Evolutionary conservation across 2,329 filamentous ascomycete species (phyloP).

Genomic region (Fusarium illudens): DNA sequence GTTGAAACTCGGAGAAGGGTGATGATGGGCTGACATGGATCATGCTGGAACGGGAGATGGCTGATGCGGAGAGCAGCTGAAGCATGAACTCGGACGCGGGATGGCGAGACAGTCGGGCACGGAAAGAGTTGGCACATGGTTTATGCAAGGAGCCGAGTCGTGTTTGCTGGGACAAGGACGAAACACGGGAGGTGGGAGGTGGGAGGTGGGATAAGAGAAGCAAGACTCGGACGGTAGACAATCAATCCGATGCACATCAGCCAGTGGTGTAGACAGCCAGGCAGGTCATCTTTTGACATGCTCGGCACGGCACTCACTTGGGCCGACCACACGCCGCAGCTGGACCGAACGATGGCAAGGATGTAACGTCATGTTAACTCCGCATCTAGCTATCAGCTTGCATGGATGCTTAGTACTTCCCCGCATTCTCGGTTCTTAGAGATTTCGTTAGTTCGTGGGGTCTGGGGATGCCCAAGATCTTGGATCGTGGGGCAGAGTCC

Average conservation of each 20-base stretch:
- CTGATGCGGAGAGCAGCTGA: not conserved
- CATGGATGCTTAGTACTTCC: not conserved
- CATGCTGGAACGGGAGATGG: not conserved
- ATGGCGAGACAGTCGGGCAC: constrained; percentile 3
- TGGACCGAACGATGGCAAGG: not conserved
- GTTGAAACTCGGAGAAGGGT: not conserved
- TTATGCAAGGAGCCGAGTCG: constrained; percentile 14
- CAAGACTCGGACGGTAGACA: too few species aligned
- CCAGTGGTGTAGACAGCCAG: too few species aligned
- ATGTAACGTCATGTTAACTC: too few species aligned
- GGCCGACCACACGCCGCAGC: not conserved
- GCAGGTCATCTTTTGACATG: too few species aligned
- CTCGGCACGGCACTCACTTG: not conserved
- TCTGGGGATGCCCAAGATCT: not conserved
- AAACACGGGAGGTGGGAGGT: not conserved
- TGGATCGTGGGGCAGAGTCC: not conserved
- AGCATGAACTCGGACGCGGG: not conserved
- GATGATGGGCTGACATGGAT: not conserved
- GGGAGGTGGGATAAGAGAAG: too few species aligned
- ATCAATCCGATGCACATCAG: too few species aligned
- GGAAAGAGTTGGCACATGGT: not conserved
- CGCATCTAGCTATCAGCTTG: too few species aligned
- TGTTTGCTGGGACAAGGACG: not conserved
- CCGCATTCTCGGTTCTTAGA: not conserved
- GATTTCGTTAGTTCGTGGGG: not conserved